Evolutionary conservation across 2,329 filamentous ascomycete species (phyloP).

Genomic region (Ascochyta fabae): DNA sequence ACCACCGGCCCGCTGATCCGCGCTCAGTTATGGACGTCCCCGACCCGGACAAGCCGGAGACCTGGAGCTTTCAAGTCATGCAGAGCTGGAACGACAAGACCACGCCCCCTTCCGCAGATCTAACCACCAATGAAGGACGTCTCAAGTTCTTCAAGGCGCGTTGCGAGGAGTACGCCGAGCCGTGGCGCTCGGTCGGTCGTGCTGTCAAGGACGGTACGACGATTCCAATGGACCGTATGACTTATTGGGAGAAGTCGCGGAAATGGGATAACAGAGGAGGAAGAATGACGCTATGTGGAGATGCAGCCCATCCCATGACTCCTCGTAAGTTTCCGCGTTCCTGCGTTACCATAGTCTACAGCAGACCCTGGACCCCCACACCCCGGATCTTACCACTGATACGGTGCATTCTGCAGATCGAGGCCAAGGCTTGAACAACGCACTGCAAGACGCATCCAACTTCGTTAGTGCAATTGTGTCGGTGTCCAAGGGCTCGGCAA

Average conservation of each 20-base stretch:
- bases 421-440: slow-evolving; percentile 47
- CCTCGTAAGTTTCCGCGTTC: slow-evolving; percentile 27
- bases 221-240: slow-evolving; percentile 38
- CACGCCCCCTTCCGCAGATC: slow-evolving; percentile 19
- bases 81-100: slow-evolving; percentile 30
- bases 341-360: slow-evolving; percentile 10
- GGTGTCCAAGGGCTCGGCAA: slow-evolving; percentile 12
- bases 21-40: slow-evolving; percentile 40
- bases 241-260: slow-evolving; percentile 38
- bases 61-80: slow-evolving; percentile 43
- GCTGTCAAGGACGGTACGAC: slow-evolving; percentile 28
- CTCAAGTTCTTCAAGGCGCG: slow-evolving; percentile 31
- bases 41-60: slow-evolving; percentile 32
- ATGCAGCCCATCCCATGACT: slow-evolving; percentile 50
- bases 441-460: slow-evolving; percentile 39
- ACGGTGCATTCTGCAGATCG: slow-evolving; percentile 32
- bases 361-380: slow-evolving; percentile 16
- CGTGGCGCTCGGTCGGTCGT: slow-evolving; percentile 36
- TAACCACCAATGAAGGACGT: slow-evolving; percentile 23
- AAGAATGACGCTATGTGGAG: slow-evolving; percentile 44
- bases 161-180: slow-evolving; percentile 36
- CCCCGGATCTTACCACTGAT: slow-evolving; percentile 11
- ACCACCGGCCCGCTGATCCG: slow-evolving; percentile 9
- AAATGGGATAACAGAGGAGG: slow-evolving; percentile 43
- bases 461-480: slow-evolving; percentile 28